Evolutionary conservation across 2,329 filamentous ascomycete genomes (phyloP).

Genomic region (Scortechinia acanthostroma): DNA sequence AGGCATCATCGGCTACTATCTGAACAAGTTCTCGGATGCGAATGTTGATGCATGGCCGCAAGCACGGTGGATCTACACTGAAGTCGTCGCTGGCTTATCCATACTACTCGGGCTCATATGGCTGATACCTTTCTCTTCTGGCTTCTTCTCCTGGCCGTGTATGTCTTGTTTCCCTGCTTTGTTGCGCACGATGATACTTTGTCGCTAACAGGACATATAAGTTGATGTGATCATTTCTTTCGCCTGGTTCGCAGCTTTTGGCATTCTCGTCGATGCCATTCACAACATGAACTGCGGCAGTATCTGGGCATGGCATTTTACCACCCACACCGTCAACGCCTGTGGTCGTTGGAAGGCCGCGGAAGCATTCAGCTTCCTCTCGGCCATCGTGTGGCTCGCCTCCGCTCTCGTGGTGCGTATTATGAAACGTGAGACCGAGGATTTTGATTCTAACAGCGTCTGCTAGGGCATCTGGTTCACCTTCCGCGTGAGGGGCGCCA

Average conservation of each 20-base stretch:
- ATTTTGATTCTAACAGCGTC: not conserved
- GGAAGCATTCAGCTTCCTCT: not conserved
- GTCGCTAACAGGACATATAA: not conserved
- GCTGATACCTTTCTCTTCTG: conserved; percentile 63
- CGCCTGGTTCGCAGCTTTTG: conserved; percentile 2
- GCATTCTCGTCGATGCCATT: conserved; percentile 1
- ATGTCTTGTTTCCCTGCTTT: not conserved
- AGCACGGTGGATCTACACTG: conserved; percentile 68
- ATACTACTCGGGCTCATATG: conserved; percentile 66
- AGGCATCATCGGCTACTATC: conserved; percentile 61
- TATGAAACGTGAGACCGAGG: not conserved
- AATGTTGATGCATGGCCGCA: conserved; percentile 40
- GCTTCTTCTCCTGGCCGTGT: conserved; percentile 58
- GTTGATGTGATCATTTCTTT: not conserved
- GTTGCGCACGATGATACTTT: not conserved
- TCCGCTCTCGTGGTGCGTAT: not conserved
- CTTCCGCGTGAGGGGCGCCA: not conserved
- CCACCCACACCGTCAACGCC: not conserved
- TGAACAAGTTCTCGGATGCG: conserved; percentile 40
- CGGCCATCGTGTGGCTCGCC: not conserved
- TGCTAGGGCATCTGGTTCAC: not conserved
- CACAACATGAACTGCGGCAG: not conserved
- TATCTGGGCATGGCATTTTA: not conserved
- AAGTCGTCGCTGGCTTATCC: conserved; percentile 62
- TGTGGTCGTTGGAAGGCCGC: conserved; percentile 1